Evolutionary conservation across 108 stramenopile species (phyloP).

Genomic region (Conticribra weissflogii): DNA sequence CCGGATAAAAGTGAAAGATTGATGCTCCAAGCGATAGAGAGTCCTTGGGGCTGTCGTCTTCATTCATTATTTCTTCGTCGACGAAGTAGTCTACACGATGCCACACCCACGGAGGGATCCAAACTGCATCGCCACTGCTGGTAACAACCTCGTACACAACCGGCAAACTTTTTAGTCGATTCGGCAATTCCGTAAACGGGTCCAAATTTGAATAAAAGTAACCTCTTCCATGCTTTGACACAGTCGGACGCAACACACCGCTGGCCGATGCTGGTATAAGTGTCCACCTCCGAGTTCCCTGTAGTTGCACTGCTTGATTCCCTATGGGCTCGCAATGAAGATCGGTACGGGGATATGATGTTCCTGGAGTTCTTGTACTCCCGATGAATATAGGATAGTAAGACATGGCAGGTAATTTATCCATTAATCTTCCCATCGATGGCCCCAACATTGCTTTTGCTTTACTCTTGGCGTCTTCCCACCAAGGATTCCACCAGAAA

Average conservation of each 20-base stretch:
- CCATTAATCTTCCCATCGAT: slow-evolving; percentile 11
- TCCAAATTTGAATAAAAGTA: slow-evolving; percentile 63
- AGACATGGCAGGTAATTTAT: slow-evolving; percentile 51
- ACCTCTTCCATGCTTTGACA: slow-evolving; percentile 76
- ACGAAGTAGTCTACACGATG: slow-evolving; percentile 81
- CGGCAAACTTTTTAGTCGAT: slow-evolving; percentile 47
- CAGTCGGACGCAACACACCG: slow-evolving; percentile 53
- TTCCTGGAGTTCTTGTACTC: slow-evolving; percentile 1
- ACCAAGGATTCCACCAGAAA: slow-evolving; percentile 71
- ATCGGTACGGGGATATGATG: slow-evolving; percentile 56
- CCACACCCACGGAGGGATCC: slow-evolving; percentile 83
- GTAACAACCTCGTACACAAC: slow-evolving; percentile 56
- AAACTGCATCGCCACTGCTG: slow-evolving; percentile 72
- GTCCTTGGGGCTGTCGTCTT: neutral
- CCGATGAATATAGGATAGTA: slow-evolving; percentile 81
- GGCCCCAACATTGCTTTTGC: neutral
- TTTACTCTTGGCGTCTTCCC: slow-evolving; percentile 27
- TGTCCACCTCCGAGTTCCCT: slow-evolving; percentile 73
- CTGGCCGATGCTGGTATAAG: slow-evolving; percentile 67
- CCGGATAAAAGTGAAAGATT: slow-evolving; percentile 88
- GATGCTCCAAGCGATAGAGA: slow-evolving; percentile 74
- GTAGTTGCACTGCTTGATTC: slow-evolving; percentile 80
- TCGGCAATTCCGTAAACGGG: slow-evolving; percentile 22
- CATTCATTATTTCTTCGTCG: neutral
- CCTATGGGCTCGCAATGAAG: slow-evolving; percentile 88